Evolutionary conservation across 129 eudicot species (phyloP).

Genomic region (Chrysanthemum lavandulifolium): DNA sequence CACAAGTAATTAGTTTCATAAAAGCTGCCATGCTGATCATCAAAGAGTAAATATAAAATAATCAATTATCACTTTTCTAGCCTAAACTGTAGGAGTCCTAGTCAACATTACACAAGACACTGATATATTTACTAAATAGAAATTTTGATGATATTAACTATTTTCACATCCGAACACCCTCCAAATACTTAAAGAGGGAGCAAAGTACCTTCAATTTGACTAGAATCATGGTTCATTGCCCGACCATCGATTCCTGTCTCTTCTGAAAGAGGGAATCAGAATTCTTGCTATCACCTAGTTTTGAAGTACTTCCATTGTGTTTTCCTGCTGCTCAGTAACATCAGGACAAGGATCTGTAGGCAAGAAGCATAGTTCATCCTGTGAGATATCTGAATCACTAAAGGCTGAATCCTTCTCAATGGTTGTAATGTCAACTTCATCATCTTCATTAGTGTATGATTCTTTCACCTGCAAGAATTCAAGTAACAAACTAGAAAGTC

Average conservation of each 20-base stretch:
- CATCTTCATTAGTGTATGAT: conserved; percentile 71
- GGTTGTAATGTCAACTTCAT: conserved; percentile 71
- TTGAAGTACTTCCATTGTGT: conserved; percentile 43
- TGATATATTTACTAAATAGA: background rate
- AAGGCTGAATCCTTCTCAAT: conserved; percentile 73
- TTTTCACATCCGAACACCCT: background rate
- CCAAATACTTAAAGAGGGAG: background rate
- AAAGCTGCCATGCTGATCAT: background rate
- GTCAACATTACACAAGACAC: background rate
- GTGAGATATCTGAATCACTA: conserved; percentile 92
- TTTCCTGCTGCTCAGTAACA: conserved; percentile 62
- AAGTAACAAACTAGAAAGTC: background rate
- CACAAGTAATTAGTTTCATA: background rate
- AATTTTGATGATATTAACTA: background rate
- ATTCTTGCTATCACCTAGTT: conserved; percentile 53
- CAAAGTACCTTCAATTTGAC: conserved; percentile 65
- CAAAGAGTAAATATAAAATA: background rate
- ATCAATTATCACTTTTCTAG: background rate
- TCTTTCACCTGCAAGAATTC: conserved; percentile 49
- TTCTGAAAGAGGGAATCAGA: conserved; percentile 78
- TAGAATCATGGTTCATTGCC: conserved; percentile 46
- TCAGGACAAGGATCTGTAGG: conserved; percentile 86
- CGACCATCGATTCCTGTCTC: conserved; percentile 66
- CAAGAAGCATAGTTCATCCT: conserved; percentile 80
- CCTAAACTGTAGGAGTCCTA: background rate